Percentiles rank a stretch among this genome's conserved stretches.
These are phyloP conservation scores for Backusella tarrabulga DNA, from an alignment of 192 early-diverging fungal genomes.

Conservation along the genomic window DNA sequence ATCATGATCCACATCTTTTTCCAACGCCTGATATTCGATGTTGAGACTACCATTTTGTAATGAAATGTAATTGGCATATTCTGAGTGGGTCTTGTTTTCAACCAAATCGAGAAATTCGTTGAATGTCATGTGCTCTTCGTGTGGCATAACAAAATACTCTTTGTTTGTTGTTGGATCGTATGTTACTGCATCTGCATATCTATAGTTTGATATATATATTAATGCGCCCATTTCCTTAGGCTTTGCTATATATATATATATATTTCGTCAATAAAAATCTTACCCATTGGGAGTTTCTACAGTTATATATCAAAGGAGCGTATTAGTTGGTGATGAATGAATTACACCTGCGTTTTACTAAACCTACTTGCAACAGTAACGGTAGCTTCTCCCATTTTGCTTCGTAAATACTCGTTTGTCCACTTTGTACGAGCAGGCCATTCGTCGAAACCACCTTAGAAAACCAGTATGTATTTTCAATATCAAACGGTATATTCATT, in stretches of 20 bases:
- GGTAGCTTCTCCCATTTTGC: constrained; percentile 26
- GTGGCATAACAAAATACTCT: constrained; percentile 49
- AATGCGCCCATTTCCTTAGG: background rate
- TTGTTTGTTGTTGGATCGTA: constrained; percentile 26
- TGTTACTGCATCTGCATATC: constrained; percentile 50
- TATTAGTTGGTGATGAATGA: background rate
- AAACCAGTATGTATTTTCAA: background rate
- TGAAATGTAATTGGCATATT: constrained; percentile 45
- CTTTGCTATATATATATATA: background rate
- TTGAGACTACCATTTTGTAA: constrained; percentile 51
- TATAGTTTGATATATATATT: background rate
- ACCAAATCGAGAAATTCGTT: constrained; percentile 39
- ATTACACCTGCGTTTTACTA: background rate
- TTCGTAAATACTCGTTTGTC: constrained; percentile 46
- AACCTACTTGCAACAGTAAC: constrained; percentile 47
- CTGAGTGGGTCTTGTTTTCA: constrained; percentile 14
- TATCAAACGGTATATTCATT: background rate
- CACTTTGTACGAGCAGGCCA: constrained; percentile 47
- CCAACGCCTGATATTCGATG: constrained; percentile 39
- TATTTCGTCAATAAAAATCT: background rate
- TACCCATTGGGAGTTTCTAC: constrained; percentile 33
- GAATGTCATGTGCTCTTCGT: constrained; percentile 49
- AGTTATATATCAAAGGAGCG: background rate
- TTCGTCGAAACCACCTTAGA: constrained; percentile 28
- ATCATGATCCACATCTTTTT: constrained; percentile 39